Percentiles rank a stretch among this genome's conserved stretches.
These are phyloP conservation scores for Isatis tinctoria DNA, from an alignment of 345 rosid species.

Conservation along the genomic window DNA sequence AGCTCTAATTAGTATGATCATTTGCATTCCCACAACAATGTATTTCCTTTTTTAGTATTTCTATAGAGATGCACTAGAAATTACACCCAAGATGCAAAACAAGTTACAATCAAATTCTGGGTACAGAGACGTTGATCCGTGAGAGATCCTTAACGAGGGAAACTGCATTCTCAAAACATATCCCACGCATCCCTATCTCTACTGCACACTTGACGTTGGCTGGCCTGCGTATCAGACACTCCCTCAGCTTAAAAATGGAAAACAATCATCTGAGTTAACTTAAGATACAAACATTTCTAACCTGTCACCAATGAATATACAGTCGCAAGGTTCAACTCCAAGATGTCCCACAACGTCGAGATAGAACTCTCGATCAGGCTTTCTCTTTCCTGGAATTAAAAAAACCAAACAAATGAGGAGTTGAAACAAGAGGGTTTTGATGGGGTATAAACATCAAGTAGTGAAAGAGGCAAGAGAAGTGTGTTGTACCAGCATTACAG, in stretches of 20 bases:
- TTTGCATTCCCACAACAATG: conserved; percentile 1
- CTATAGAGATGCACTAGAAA: not conserved
- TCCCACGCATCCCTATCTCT: conserved; percentile 64
- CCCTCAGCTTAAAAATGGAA: not conserved
- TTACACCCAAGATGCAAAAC: not conserved
- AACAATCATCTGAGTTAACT: not conserved
- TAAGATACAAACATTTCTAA: conserved; percentile 8
- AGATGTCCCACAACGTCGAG: conserved; percentile 56
- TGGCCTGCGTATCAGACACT: conserved; percentile 39
- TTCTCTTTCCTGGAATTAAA: conserved; percentile 64
- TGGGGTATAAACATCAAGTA: not conserved
- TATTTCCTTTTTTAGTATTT: not conserved
- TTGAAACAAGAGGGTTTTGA: not conserved
- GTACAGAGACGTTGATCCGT: conserved; percentile 39
- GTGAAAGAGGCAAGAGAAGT: conserved; percentile 6
- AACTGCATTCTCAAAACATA: conserved; percentile 60
- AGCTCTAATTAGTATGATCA: not conserved
- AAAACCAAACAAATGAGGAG: no score
- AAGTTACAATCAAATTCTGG: conserved; percentile 7
- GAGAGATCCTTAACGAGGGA: conserved; percentile 48
- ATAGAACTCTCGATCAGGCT: conserved; percentile 78
- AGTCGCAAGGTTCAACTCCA: conserved; percentile 61
- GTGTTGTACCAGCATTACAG: conserved; percentile 48
- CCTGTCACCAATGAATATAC: conserved; percentile 91
- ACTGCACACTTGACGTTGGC: conserved; percentile 67